phyloP scores from a whole-genome alignment of 495 filamentous ascomycete genomes.

The Annulohypoxylon maeteangense region DNA sequence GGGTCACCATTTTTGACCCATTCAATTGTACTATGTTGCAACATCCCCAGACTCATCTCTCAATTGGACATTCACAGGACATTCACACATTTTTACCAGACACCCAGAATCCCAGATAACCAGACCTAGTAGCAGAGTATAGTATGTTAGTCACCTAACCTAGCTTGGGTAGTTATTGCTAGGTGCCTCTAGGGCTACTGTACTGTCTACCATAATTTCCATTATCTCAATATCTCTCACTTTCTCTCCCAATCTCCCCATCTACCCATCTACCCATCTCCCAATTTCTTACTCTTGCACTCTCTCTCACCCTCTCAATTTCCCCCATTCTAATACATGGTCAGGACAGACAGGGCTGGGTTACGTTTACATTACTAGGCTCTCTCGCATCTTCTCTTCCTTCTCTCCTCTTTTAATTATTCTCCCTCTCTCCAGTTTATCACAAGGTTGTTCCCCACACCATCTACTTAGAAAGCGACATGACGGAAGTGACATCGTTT shows the following conservation, averaged over 20 bases:
- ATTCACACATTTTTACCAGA: constrained; percentile 3
- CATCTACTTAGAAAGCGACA: constrained; percentile 26
- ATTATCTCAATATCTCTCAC: constrained; percentile 3
- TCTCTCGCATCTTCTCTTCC: background rate
- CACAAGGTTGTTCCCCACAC: constrained; percentile 15
- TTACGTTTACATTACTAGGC: background rate
- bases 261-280: background rate
- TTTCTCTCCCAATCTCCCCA: constrained; percentile 1
- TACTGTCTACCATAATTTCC: background rate
- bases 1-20: constrained; percentile 9
- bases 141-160: background rate
- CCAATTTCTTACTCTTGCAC: background rate
- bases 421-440: constrained; percentile 5
- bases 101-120: too few species aligned
- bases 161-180: background rate
- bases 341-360: background rate
- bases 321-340: background rate
- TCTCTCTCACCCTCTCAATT: background rate
- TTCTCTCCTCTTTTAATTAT: background rate
- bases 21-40: constrained; percentile 13
- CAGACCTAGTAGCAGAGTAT: background rate
- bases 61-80: constrained; percentile 29
- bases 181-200: background rate
- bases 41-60: constrained; percentile 34
- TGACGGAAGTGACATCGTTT: constrained; percentile 36